These are phyloP conservation scores for Fusarium sp. DNA, from an alignment of 2,329 filamentous ascomycete genomes.

Conservation along the genomic window DNA sequence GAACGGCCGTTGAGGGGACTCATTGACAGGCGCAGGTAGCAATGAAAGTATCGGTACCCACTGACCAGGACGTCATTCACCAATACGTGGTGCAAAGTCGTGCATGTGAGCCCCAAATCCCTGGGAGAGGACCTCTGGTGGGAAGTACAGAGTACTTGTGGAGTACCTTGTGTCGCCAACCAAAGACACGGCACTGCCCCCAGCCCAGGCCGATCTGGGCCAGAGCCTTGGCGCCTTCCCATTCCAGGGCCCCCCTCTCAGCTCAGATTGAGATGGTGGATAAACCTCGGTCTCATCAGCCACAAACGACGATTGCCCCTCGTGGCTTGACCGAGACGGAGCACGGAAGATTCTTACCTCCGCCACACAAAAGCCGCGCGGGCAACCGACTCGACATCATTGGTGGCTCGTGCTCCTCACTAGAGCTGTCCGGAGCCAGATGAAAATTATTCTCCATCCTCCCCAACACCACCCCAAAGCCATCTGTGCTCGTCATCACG, in stretches of 20 bases:
- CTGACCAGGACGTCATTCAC: slow-evolving; percentile 27
- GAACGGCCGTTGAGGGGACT: slow-evolving; percentile 22
- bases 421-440: slow-evolving; percentile 42
- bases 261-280: slow-evolving; percentile 18
- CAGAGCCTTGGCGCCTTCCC: slow-evolving; percentile 9
- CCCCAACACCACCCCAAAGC: slow-evolving; percentile 36
- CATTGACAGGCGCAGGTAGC: slow-evolving; percentile 15
- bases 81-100: slow-evolving; percentile 9
- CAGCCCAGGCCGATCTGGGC: slow-evolving; percentile 3
- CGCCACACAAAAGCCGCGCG: slow-evolving; percentile 24
- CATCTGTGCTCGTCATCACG: slow-evolving; percentile 47
- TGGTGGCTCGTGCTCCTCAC: slow-evolving; percentile 45
- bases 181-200: neutral
- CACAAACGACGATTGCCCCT: neutral
- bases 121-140: neutral
- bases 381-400: slow-evolving; percentile 40
- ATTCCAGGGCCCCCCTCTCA: neutral
- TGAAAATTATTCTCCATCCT: slow-evolving; percentile 51
- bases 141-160: slow-evolving; percentile 24
- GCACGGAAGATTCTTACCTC: slow-evolving; percentile 34
- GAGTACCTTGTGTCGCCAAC: slow-evolving; percentile 22
- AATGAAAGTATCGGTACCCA: slow-evolving; percentile 27
- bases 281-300: slow-evolving; percentile 14
- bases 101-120: slow-evolving; percentile 4
- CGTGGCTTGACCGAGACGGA: slow-evolving; percentile 11